phyloP scores from a whole-genome alignment of 306 rosid genomes.

The Lathyrus sativus region DNA sequence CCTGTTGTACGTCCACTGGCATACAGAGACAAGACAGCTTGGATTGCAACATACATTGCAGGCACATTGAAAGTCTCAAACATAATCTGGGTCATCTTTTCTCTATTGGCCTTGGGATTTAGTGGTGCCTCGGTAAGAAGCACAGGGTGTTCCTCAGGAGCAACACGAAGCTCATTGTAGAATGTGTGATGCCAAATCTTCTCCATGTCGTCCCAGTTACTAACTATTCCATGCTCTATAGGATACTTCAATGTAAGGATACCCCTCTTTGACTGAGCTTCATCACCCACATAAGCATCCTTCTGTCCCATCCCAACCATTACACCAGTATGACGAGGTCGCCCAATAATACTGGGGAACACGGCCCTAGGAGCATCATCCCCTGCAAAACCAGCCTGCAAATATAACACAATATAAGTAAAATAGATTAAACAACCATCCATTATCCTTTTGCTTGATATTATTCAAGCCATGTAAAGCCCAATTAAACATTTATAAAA shows the following conservation, averaged over 20 bases:
- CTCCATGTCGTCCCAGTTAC: slow-evolving; percentile 82
- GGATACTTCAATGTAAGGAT: slow-evolving; percentile 70
- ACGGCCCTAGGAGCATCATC: slow-evolving; percentile 75
- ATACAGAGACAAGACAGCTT: slow-evolving; percentile 66
- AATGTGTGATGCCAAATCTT: slow-evolving; percentile 76
- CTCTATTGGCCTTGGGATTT: slow-evolving; percentile 77
- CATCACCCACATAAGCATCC: slow-evolving; percentile 76
- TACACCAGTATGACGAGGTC: slow-evolving; percentile 70
- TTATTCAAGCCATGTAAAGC: not conserved
- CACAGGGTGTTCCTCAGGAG: slow-evolving; percentile 75
- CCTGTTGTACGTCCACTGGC: slow-evolving; percentile 85
- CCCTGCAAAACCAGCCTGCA: slow-evolving; percentile 72
- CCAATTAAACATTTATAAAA: not conserved
- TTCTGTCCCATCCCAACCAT: slow-evolving; percentile 78
- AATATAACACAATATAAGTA: slow-evolving; percentile 1
- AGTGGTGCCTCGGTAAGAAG: slow-evolving; percentile 82
- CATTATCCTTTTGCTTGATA: not conserved
- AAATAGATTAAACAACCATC: not conserved
- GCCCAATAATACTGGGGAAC: slow-evolving; percentile 66
- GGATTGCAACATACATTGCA: slow-evolving; percentile 67
- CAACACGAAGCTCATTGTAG: slow-evolving; percentile 70
- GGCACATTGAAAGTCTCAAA: slow-evolving; percentile 69
- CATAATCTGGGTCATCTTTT: slow-evolving; percentile 82
- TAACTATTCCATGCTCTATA: slow-evolving; percentile 75
- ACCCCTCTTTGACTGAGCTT: slow-evolving; percentile 71